Evolutionary conservation across 225 moss, liverwort and hornwort species (phyloP).

Genomic region (Asterella californica): DNA sequence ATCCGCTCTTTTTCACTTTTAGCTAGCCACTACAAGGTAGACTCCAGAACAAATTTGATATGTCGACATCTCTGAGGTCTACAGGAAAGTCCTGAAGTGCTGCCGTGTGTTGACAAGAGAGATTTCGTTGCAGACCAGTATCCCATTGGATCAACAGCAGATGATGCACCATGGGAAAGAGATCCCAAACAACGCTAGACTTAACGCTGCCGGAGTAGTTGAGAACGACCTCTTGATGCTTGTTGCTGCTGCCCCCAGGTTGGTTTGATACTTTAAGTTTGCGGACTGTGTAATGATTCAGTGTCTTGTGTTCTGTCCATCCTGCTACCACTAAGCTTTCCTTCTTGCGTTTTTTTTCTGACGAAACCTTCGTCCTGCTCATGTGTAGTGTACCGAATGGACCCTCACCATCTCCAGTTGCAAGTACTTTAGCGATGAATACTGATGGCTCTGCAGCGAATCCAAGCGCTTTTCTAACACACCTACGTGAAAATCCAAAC

Average conservation of each 20-base stretch:
- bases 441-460: conserved; percentile 87
- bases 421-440: conserved; percentile 70
- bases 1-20: background rate
- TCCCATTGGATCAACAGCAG: conserved; percentile 90
- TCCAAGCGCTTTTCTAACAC: conserved; percentile 74
- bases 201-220: conserved; percentile 81
- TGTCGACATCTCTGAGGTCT: background rate
- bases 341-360: background rate
- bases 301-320: background rate
- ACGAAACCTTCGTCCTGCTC: background rate
- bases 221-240: conserved; percentile 95
- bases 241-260: conserved; percentile 59
- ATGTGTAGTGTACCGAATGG: conserved; percentile 42
- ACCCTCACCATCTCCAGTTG: conserved; percentile 50
- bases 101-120: background rate
- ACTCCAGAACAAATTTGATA: background rate
- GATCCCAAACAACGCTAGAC: conserved; percentile 62
- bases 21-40: background rate
- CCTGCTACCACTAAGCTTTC: background rate
- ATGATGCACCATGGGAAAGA: conserved; percentile 83
- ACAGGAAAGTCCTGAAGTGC: background rate
- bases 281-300: background rate
- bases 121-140: conserved; percentile 63
- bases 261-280: background rate
- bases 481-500: conserved; percentile 78